Conservation (phyloP, 2,329 filamentous ascomycete species). For the Botrytis fragariae region DNA sequence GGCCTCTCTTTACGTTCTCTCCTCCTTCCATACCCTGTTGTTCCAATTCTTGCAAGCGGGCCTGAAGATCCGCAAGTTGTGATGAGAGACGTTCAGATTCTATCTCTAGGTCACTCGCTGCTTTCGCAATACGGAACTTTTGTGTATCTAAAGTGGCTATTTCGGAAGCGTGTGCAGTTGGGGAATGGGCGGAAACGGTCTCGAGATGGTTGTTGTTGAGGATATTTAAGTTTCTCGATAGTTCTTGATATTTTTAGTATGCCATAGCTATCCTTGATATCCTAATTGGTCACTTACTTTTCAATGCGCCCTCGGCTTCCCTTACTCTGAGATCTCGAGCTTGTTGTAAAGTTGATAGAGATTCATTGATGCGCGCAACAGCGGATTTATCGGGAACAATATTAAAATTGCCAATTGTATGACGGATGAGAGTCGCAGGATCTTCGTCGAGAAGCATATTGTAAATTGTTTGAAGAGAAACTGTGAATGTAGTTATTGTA, state of each 20-base stretch:
- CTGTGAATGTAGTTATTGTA: background rate
- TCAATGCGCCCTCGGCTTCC: slow-evolving; percentile 65
- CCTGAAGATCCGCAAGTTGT: slow-evolving; percentile 72
- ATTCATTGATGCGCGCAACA: slow-evolving; percentile 79
- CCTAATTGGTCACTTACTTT: slow-evolving; percentile 47
- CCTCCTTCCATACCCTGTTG: slow-evolving; percentile 80
- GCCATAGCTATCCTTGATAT: background rate
- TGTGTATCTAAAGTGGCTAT: slow-evolving; percentile 87
- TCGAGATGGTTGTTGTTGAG: slow-evolving; percentile 75
- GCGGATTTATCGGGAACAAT: slow-evolving; percentile 83
- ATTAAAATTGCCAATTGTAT: slow-evolving; percentile 94
- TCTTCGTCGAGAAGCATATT: slow-evolving; percentile 94
- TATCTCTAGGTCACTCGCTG: slow-evolving; percentile 82
- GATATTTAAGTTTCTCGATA: slow-evolving; percentile 73
- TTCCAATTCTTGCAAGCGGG: slow-evolving; percentile 77
- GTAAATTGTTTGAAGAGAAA: slow-evolving; percentile 24
- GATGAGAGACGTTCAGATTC: slow-evolving; percentile 88
- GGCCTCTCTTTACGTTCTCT: slow-evolving; percentile 40
- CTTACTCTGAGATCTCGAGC: slow-evolving; percentile 75
- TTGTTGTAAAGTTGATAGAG: slow-evolving; percentile 77
- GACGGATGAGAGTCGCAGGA: slow-evolving; percentile 82
- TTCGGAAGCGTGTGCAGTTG: slow-evolving; percentile 74
- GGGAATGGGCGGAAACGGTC: slow-evolving; percentile 70
- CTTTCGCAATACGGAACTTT: slow-evolving; percentile 93
- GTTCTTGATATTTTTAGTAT: slow-evolving; percentile 43